A percentile compares a stretch with the other conserved stretches of the same genome.
Evolutionary conservation across 2,329 filamentous ascomycete genomes (phyloP).

Genomic region (Cladosporium halotolerans): DNA sequence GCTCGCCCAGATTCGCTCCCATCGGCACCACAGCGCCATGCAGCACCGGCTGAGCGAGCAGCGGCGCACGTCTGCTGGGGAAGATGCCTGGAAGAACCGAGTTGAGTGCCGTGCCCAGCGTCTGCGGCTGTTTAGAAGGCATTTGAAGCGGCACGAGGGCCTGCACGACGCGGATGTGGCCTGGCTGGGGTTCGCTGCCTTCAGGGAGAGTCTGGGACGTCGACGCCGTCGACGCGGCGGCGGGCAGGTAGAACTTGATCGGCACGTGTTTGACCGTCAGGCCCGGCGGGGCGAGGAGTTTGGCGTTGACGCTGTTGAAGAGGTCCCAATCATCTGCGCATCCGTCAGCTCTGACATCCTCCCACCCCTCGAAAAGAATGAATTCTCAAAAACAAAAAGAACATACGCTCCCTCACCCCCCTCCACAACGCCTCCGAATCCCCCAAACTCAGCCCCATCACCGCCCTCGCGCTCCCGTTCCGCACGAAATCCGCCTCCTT

Average conservation of each 20-base stretch:
- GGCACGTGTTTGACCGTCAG: slow-evolving; percentile 76
- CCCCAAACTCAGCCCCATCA: slow-evolving; percentile 81
- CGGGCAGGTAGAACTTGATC: slow-evolving; percentile 74
- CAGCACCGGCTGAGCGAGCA: slow-evolving; percentile 76
- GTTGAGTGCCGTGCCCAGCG: slow-evolving; percentile 72
- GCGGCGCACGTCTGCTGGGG: slow-evolving; percentile 74
- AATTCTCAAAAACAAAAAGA: background rate
- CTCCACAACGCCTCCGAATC: slow-evolving; percentile 80
- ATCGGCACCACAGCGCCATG: slow-evolving; percentile 84
- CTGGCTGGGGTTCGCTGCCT: slow-evolving; percentile 22
- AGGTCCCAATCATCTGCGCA: slow-evolving; percentile 60
- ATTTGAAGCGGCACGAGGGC: slow-evolving; percentile 56
- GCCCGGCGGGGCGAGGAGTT: slow-evolving; percentile 66
- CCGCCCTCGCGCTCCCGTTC: slow-evolving; percentile 80
- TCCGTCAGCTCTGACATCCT: background rate
- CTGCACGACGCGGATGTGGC: slow-evolving; percentile 56
- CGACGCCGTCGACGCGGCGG: slow-evolving; percentile 33
- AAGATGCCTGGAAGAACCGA: slow-evolving; percentile 73
- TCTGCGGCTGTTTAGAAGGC: slow-evolving; percentile 50
- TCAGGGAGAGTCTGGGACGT: slow-evolving; percentile 31
- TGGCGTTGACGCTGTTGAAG: slow-evolving; percentile 68
- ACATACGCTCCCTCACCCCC: slow-evolving; percentile 64
- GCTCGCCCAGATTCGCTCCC: slow-evolving; percentile 68
- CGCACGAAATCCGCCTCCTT: slow-evolving; percentile 81
- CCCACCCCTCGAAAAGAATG: background rate